phyloP scores from a whole-genome alignment of 2,329 filamentous ascomycete species.

The Aspergillus tanneri region DNA sequence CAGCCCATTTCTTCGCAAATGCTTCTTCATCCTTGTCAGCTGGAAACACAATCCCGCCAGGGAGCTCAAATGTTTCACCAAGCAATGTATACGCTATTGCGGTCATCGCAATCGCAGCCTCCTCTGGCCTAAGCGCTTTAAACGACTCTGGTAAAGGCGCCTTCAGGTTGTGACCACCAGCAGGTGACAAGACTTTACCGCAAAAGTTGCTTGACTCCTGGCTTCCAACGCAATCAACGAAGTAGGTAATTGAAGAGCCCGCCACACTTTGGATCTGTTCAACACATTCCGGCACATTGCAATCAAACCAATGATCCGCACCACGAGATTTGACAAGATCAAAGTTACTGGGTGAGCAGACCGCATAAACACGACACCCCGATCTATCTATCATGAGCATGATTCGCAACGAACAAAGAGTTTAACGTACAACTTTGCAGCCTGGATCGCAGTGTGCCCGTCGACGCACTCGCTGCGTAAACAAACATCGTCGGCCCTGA shows the following conservation, averaged over 20 bases:
- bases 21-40: not conserved
- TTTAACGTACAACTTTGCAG: constrained; percentile 2
- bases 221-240: not conserved
- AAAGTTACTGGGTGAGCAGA: constrained; percentile 3
- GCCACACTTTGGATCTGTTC: too few relatives aligned
- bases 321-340: not conserved
- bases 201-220: not conserved
- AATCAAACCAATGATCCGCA: not conserved
- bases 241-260: not conserved
- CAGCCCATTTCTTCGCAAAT: not conserved
- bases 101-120: not conserved
- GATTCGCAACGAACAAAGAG: not conserved
- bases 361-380: not conserved
- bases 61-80: not conserved
- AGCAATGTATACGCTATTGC: not conserved
- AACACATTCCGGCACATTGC: too few relatives aligned
- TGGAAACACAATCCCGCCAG: not conserved
- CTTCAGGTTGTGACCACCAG: not conserved
- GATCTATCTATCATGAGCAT: not conserved
- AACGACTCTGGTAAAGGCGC: not conserved
- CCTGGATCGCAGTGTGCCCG: constrained; percentile 7
- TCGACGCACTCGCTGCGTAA: constrained; percentile 7
- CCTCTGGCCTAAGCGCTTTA: not conserved
- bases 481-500: not conserved
- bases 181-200: not conserved